These are phyloP conservation scores for Mycena kentingensis DNA, from an alignment of 768 basidiomycete genomes.

Conservation along the genomic window DNA sequence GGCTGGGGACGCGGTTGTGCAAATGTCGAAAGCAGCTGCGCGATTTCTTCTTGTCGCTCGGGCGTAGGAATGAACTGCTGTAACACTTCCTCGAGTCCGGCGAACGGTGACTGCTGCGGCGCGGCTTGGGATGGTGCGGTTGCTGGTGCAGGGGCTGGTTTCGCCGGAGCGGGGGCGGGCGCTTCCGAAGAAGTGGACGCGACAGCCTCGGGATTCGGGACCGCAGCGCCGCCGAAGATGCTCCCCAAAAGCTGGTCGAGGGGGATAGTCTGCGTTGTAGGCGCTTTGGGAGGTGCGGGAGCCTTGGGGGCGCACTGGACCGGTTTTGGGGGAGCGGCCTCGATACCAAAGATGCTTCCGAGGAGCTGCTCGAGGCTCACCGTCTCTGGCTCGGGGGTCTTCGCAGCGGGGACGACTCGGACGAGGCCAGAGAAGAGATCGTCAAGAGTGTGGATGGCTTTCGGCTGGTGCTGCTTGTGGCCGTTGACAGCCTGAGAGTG, in stretches of 20 bases:
- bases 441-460: neutral
- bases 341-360: neutral
- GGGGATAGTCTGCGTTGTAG: neutral
- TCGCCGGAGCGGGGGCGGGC: neutral
- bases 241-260: neutral
- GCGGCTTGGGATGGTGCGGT: neutral
- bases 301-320: neutral
- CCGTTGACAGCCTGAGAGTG: too few species aligned
- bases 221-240: neutral
- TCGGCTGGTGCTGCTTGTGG: too few species aligned
- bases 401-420: neutral
- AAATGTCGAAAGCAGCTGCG: slow-evolving; percentile 19
- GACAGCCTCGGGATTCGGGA: neutral
- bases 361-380: neutral
- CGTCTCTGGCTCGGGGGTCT: neutral
- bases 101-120: neutral
- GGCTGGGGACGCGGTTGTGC: slow-evolving; percentile 4
- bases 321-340: neutral
- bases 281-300: neutral
- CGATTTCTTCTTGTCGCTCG: neutral
- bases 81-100: slow-evolving; percentile 1
- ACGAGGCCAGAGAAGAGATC: neutral
- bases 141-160: neutral
- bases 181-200: neutral
- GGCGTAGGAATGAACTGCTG: neutral